phyloP scores from a whole-genome alignment of 306 rosid genomes.

The Cercis canadensis region DNA sequence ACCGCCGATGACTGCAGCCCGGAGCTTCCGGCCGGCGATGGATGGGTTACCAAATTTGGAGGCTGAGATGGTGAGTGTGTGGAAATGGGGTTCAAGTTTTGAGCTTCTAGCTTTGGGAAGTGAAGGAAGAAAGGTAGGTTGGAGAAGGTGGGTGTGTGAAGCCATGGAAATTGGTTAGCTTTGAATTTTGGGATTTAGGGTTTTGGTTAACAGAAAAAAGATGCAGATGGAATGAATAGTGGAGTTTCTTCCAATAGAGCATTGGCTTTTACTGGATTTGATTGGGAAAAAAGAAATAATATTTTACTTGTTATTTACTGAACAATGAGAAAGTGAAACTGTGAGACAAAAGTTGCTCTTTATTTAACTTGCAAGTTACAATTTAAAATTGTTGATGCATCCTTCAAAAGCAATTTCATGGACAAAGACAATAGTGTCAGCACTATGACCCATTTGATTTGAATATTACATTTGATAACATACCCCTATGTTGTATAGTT shows the following conservation, averaged over 20 bases:
- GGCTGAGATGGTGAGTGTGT: conserved; percentile 39
- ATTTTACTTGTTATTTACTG: conserved; percentile 26
- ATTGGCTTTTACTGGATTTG: neutral
- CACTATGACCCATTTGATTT: conserved; percentile 28
- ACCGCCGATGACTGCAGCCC: conserved; percentile 86
- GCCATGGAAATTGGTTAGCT: conserved; percentile 47
- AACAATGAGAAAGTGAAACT: too few relatives aligned
- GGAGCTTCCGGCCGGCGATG: conserved; percentile 74
- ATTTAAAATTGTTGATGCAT: conserved; percentile 16
- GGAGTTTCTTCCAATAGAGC: neutral
- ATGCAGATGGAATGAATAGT: neutral
- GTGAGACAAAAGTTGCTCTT: conserved; percentile 13
- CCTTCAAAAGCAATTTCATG: conserved; percentile 9
- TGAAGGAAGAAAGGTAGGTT: conserved; percentile 23
- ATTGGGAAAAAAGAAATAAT: neutral
- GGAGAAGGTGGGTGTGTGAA: conserved; percentile 36
- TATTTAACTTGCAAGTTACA: neutral
- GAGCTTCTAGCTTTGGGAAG: conserved; percentile 12
- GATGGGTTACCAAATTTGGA: conserved; percentile 49
- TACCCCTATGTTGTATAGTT: too few relatives aligned
- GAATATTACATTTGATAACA: conserved; percentile 1
- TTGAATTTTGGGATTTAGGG: conserved; percentile 32
- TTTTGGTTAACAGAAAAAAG: neutral
- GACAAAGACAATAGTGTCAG: conserved; percentile 40
- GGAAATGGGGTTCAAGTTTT: conserved; percentile 16